phyloP scores from a whole-genome alignment of 2,329 filamentous ascomycete genomes.

The Paracoccidioides brasiliensis region DNA sequence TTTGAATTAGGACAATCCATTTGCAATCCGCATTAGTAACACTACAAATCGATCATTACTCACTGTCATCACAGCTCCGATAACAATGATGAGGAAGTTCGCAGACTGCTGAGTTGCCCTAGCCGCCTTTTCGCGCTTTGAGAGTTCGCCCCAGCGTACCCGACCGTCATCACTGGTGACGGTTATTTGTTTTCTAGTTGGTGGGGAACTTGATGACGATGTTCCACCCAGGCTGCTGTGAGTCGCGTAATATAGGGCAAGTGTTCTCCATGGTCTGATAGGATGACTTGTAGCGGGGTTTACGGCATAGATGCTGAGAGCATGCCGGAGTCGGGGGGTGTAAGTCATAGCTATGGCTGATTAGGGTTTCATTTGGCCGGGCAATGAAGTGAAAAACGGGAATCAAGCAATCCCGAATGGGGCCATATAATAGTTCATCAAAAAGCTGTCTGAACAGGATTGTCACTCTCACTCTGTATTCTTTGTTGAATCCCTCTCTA shows the following conservation, averaged over 20 bases:
- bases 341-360: background rate
- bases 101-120: constrained; percentile 81
- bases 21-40: constrained; percentile 4
- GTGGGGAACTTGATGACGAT: constrained; percentile 22
- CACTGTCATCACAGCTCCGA: constrained; percentile 66
- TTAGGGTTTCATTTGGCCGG: background rate
- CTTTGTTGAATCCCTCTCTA: background rate
- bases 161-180: constrained; percentile 75
- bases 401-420: background rate
- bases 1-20: background rate
- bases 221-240: constrained; percentile 35
- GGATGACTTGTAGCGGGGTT: constrained; percentile 14
- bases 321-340: background rate
- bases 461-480: background rate
- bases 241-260: constrained; percentile 46
- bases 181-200: constrained; percentile 59
- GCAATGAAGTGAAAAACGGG: background rate
- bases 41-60: constrained; percentile 12
- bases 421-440: background rate
- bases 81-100: constrained; percentile 66
- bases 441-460: background rate
- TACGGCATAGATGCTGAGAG: constrained; percentile 20
- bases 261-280: constrained; percentile 3
- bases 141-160: constrained; percentile 69
- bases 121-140: constrained; percentile 61